Evolutionary conservation across 768 basidiomycete genomes (phyloP), one percentile per base, ranked within the genome.

Genomic region (Lyophyllum semitale): DNA sequence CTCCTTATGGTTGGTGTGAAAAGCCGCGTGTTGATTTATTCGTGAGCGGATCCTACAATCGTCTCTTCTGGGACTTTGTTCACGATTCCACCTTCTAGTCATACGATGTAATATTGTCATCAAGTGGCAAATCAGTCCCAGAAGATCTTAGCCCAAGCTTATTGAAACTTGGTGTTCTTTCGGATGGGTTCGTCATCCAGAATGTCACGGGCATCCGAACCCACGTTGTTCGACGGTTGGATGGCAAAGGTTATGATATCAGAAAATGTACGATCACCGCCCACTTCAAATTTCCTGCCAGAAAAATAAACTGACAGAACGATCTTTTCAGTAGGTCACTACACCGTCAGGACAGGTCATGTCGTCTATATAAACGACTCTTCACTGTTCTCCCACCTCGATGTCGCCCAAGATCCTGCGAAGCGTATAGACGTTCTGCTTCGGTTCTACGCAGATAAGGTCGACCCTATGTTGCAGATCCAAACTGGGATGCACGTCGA

Each of bases 211-310:
- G 93, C 6, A 80, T 97, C 44, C 82, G 91, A 33, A 80, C 86
- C 1, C 86, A 85, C 57, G 86, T 95, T 18, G 85, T 91, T 22
- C 88, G 83, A 64, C 79, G 93, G 25, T 67, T 94, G 50, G 94
- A 95, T 62, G 87, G 88, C 12, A 86, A 79, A 61, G 94, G 94
- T 8, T 96, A 93, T 62, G 91, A 96, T 62, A 80, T 98, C 50
- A 81, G 88, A 30, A 91, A 85, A 75, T 73, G 95, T 95, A 62
- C 65, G 88, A 69, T 18, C 33, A 38, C 44, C 53, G 8, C 33
- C 57, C 11, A 42, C n/a, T n/a, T 5, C n/a, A 8, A 38, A 38
- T 15, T 48, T 33, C 2, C 27, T 30, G 46, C 23, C 25, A 38
- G 12, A 20, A 49, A 20, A 51, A 40, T 38, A 17, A 51, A 37